These are phyloP conservation scores for Septoria linicola DNA, from an alignment of 2,329 filamentous ascomycete species.

Conservation along the genomic window DNA sequence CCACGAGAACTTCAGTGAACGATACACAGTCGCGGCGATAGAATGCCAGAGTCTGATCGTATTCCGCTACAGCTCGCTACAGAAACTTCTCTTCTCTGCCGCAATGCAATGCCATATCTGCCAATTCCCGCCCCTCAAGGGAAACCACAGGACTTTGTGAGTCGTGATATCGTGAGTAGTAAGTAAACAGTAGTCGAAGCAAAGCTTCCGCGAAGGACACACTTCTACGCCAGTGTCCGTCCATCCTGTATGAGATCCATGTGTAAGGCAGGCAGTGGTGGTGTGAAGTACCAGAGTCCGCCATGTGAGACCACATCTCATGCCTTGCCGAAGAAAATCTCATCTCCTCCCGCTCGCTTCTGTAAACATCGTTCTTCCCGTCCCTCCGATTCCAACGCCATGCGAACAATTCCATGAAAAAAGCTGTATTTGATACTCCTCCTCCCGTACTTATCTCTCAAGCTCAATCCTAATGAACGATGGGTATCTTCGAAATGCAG, in stretches of 20 bases:
- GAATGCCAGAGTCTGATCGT: conserved; percentile 6
- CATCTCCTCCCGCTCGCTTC: not conserved
- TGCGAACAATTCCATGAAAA: conserved; percentile 3
- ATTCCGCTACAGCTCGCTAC: conserved; percentile 1
- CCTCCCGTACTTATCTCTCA: conserved; percentile 7
- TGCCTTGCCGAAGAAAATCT: not conserved
- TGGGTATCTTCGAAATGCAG: conserved; percentile 22
- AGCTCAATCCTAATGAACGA: conserved; percentile 11
- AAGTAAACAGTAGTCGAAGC: not conserved
- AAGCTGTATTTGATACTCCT: conserved; percentile 14
- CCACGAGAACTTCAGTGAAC: too few relatives aligned
- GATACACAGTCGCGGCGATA: too few relatives aligned
- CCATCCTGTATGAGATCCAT: conserved; percentile 6
- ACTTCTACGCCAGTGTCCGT: conserved; percentile 1
- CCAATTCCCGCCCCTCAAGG: too few relatives aligned
- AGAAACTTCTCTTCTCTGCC: conserved; percentile 2
- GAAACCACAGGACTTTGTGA: conserved; percentile 8
- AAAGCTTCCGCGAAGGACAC: too few relatives aligned
- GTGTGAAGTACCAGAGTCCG: conserved; percentile 5
- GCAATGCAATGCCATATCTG: conserved; percentile 7
- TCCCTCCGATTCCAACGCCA: conserved; percentile 8
- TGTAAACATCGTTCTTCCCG: conserved; percentile 5
- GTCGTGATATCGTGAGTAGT: conserved; percentile 14
- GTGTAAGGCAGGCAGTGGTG: not conserved
- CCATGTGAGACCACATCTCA: not conserved